These are phyloP conservation scores for Clonostachys rhizophaga DNA, from an alignment of 2,329 filamentous ascomycete genomes.

Conservation along the genomic window DNA sequence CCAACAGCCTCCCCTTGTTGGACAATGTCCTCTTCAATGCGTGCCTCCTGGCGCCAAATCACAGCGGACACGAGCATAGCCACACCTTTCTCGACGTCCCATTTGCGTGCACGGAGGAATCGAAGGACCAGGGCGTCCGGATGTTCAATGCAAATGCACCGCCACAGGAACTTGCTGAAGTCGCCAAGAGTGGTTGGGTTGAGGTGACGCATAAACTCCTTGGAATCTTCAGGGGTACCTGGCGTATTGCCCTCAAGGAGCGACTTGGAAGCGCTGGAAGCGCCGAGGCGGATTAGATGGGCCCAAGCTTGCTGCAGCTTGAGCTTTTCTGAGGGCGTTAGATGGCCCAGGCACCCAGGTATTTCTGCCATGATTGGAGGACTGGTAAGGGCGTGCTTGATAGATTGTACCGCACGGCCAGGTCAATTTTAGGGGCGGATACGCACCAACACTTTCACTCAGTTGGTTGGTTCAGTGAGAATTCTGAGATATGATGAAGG, in stretches of 20 bases:
- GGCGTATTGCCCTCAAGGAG: background rate
- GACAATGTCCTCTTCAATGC: conserved; percentile 23
- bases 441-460: too few relatives aligned
- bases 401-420: too few relatives aligned
- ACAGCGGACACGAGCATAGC: conserved; percentile 29
- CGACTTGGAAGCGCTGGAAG: conserved; percentile 3
- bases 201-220: conserved; percentile 13
- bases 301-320: conserved; percentile 15
- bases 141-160: conserved; percentile 19
- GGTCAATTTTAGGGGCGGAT: too few relatives aligned
- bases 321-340: conserved; percentile 12
- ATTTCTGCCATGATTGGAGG: too few relatives aligned
- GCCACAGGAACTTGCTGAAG: conserved; percentile 3
- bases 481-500: too few relatives aligned
- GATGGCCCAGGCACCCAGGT: background rate
- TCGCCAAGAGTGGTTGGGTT: conserved; percentile 7
- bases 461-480: too few relatives aligned
- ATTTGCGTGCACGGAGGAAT: conserved; percentile 32
- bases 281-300: conserved; percentile 10
- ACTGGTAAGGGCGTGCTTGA: too few relatives aligned
- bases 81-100: conserved; percentile 29
- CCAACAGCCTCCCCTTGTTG: conserved; percentile 23
- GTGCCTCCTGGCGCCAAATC: conserved; percentile 26
- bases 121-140: conserved; percentile 30
- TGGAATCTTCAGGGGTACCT: background rate